Evolutionary conservation across 2,329 filamentous ascomycete genomes (phyloP), one percentile per base, ranked within the genome.

Genomic region (Sordariomycetes sp.): DNA sequence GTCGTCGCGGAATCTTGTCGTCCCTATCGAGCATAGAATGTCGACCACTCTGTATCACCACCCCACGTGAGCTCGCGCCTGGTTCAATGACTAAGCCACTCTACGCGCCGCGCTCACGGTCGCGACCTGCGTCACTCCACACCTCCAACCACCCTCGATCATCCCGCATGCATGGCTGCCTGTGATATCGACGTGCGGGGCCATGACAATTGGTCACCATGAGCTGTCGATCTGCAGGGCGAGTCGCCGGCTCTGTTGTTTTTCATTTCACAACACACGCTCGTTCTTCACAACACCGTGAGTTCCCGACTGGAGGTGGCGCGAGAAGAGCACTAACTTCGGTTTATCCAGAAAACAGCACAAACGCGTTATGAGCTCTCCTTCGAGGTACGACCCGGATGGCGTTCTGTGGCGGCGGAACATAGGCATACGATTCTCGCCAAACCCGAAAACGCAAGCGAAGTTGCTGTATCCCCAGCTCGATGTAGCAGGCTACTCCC

Each of bases 71-170:
- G 38, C 37, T 44, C 48, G 51, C 44, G 51, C 38, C n/a, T n/a
- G n/a, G n/a, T n/a, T n/a, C 9, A 32, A 43, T 61, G 57, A 61
- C 55, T 61, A 55, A 61, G 51, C 46, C 19, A 21, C 12, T 20
- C 23, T 24, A 19, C 19, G 26, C 15, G 14, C 14, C 6, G 9
- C n/a, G 6, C 21, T 8, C 31, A 15, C 31, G 23, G n/a, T 25
- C 20, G 23, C 31, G 21, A 33, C 31, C 16, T 17, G 31, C 31
- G n/a, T 32, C n/a, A 30, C 21, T 26, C 27, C 24, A 24, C 24
- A 12, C 33, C 17, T 21, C 34, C 9, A n/a, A 6, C 18, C 20
- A 24, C 30, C 23, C 21, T 21, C 37, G 5, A 11, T 20, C 16
- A 18, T 29, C 27, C 23, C 18, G 17, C 35, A 24, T 35, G n/a